Conservation (phyloP, 768 basidiomycete genomes). For the Auricularia sp. region DNA sequence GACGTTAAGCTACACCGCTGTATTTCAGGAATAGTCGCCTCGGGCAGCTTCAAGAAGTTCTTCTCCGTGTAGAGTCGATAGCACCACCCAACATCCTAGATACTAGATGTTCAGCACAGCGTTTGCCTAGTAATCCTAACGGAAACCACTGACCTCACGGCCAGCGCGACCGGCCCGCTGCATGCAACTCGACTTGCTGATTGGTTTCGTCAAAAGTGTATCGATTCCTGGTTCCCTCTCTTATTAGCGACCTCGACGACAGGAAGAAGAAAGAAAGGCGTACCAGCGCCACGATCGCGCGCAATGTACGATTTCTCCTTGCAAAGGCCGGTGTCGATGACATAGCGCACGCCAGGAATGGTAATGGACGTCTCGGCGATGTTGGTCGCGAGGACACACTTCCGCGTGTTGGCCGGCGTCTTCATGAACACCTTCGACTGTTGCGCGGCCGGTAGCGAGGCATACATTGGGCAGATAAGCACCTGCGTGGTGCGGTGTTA, state of each 20-base stretch:
- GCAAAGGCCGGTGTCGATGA: slow-evolving; percentile 91
- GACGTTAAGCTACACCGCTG: slow-evolving; percentile 76
- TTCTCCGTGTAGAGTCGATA: slow-evolving; percentile 88
- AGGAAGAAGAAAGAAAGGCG: slow-evolving; percentile 4
- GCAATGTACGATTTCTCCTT: slow-evolving; percentile 89
- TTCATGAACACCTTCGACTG: slow-evolving; percentile 71
- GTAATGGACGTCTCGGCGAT: slow-evolving; percentile 98
- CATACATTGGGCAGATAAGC: slow-evolving; percentile 71
- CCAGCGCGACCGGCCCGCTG: slow-evolving; percentile 96
- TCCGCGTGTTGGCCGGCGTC: slow-evolving; percentile 59
- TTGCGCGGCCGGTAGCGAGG: slow-evolving; percentile 66
- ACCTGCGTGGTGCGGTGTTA: slow-evolving; percentile 37
- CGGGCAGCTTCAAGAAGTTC: slow-evolving; percentile 54
- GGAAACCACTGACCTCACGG: slow-evolving; percentile 53
- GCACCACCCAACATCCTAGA: slow-evolving; percentile 70
- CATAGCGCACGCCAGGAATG: slow-evolving; percentile 90
- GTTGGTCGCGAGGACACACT: slow-evolving; percentile 93
- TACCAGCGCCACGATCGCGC: slow-evolving; percentile 50
- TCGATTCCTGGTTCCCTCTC: slow-evolving; percentile 58
- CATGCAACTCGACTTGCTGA: slow-evolving; percentile 84
- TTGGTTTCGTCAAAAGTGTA: slow-evolving; percentile 68
- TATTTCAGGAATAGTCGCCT: slow-evolving; percentile 80
- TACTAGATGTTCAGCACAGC: slow-evolving; percentile 1
- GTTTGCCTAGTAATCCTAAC: background rate
- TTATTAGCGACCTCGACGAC: background rate